Evolutionary conservation across 768 basidiomycete species (phyloP).

Genomic region (Boletus eberwhitei): DNA sequence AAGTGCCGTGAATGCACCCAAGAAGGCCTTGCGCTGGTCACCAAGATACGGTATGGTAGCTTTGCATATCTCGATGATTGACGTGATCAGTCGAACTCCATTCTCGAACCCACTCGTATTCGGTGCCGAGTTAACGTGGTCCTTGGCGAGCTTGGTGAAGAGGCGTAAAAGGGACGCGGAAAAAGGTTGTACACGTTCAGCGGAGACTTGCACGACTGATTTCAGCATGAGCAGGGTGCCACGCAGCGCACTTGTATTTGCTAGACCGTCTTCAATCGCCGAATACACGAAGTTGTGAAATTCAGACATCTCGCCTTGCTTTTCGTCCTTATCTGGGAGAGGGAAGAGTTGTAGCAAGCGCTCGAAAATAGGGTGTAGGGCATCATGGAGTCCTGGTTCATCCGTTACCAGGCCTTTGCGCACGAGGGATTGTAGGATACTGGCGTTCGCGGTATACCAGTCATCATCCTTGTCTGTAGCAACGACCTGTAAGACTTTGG

Average conservation of each 20-base stretch:
- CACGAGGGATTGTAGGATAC: conserved; percentile 74
- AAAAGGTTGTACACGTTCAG: conserved; percentile 84
- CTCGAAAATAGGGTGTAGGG: conserved; percentile 79
- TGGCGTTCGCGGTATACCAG: conserved; percentile 76
- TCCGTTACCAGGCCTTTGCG: conserved; percentile 84
- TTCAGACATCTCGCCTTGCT: conserved; percentile 62
- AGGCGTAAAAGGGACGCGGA: conserved; percentile 74
- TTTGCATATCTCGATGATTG: conserved; percentile 86
- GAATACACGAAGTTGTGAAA: conserved; percentile 76
- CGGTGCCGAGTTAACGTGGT: conserved; percentile 65
- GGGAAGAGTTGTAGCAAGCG: conserved; percentile 75
- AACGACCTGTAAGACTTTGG: conserved; percentile 86
- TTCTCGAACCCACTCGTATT: conserved; percentile 51
- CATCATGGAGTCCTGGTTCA: conserved; percentile 75
- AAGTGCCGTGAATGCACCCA: conserved; percentile 73
- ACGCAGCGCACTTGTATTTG: conserved; percentile 64
- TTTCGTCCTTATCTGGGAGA: conserved; percentile 75
- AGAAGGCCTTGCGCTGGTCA: conserved; percentile 80
- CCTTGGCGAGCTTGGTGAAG: conserved; percentile 80
- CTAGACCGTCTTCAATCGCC: conserved; percentile 76
- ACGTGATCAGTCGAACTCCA: conserved; percentile 61
- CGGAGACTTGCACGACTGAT: conserved; percentile 73
- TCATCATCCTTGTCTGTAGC: conserved; percentile 75
- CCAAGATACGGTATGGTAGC: conserved; percentile 75
- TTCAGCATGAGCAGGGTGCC: conserved; percentile 86